Evolutionary conservation across 2,329 filamentous ascomycete species (phyloP).

Genomic region (Nemania sp.): DNA sequence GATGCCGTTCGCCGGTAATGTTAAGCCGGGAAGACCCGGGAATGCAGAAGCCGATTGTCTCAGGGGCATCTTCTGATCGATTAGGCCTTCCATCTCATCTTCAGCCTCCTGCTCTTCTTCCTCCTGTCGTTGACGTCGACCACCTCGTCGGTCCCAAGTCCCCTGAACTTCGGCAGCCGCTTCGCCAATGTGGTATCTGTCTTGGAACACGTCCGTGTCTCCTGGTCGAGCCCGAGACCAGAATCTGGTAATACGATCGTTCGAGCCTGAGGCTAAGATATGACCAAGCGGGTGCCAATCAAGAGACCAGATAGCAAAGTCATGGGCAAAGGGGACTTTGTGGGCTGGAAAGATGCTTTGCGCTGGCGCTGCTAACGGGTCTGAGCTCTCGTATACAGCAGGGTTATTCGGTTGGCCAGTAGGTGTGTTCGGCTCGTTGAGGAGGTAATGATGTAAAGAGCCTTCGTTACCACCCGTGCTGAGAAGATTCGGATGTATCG

Average conservation of each 20-base stretch:
- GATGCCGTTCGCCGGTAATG: conserved; percentile 54
- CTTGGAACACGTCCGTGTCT: conserved; percentile 85
- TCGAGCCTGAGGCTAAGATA: conserved; percentile 93
- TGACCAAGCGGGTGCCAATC: conserved; percentile 98
- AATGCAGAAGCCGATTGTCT: conserved; percentile 64
- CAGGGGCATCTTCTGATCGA: conserved; percentile 86
- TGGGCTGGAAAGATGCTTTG: conserved; percentile 96
- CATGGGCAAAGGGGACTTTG: conserved; percentile 86
- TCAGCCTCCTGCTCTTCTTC: conserved; percentile 94
- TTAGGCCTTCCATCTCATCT: conserved; percentile 91
- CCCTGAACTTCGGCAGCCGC: conserved; percentile 92
- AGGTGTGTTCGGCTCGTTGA: conserved; percentile 92
- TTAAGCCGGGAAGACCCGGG: conserved; percentile 68
- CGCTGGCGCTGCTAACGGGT: conserved; percentile 81
- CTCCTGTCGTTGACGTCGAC: conserved; percentile 82
- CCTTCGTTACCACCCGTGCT: conserved; percentile 93
- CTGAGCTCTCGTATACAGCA: conserved; percentile 86
- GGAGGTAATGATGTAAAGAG: conserved; percentile 90
- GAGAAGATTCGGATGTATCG: conserved; percentile 87
- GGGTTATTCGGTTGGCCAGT: conserved; percentile 76
- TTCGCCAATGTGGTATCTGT: conserved; percentile 95
- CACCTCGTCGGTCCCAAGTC: conserved; percentile 88
- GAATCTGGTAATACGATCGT: conserved; percentile 96
- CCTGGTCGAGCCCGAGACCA: conserved; percentile 93
- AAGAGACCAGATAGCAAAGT: conserved; percentile 96